These are phyloP conservation scores for Brachypodium distachyon DNA, from an alignment of 202 grass and related monocot genomes.

Conservation along the genomic window DNA sequence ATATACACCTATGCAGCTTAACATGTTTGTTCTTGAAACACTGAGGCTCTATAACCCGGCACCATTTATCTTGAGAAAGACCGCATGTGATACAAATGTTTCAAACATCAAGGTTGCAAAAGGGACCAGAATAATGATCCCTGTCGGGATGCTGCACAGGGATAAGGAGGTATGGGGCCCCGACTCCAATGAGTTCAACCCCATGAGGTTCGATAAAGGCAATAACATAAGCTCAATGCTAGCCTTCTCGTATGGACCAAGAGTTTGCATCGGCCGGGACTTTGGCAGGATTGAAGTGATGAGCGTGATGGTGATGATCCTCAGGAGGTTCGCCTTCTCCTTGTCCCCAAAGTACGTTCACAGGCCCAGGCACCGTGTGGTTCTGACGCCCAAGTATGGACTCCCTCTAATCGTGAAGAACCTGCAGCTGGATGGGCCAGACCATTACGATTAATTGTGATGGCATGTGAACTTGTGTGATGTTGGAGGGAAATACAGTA, in stretches of 20 bases:
- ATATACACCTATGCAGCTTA: conserved; percentile 13
- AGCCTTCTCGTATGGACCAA: not conserved
- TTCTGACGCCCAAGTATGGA: conserved; percentile 14
- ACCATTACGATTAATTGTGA: too few species aligned
- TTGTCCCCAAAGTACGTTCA: conserved; percentile 29
- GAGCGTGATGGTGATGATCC: conserved; percentile 17
- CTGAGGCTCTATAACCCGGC: conserved; percentile 7
- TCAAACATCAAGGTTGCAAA: not conserved
- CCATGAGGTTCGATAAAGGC: not conserved
- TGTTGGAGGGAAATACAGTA: too few species aligned
- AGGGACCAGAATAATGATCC: not conserved
- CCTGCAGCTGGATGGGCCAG: not conserved
- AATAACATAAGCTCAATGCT: not conserved
- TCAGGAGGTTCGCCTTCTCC: conserved; percentile 30
- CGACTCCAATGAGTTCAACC: not conserved
- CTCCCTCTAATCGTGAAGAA: conserved; percentile 23
- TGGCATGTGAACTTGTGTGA: too few species aligned
- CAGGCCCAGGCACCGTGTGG: conserved; percentile 6
- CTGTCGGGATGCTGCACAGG: not conserved
- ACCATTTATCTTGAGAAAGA: not conserved
- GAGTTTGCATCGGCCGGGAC: not conserved
- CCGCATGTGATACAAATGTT: not conserved
- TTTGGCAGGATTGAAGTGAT: conserved; percentile 21
- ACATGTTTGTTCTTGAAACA: conserved; percentile 12
- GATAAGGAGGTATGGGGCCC: not conserved